Evolutionary conservation across 768 basidiomycete species (phyloP), one percentile per base, ranked within the genome.

Genomic region (Sistotremastrum niveocremeum): DNA sequence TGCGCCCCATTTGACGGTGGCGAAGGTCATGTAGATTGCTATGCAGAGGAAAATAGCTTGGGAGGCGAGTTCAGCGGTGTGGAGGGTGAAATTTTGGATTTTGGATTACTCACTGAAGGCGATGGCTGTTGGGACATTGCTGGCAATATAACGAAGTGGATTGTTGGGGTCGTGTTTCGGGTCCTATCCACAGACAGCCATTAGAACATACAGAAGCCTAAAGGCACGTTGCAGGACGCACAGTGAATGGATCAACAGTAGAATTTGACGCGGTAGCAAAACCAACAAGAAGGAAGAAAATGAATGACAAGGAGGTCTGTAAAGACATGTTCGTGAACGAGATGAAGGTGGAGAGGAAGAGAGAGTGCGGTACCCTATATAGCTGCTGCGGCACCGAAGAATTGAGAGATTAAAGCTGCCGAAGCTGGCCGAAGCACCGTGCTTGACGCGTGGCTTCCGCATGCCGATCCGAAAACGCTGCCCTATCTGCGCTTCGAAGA

Each of bases 401-500:
- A 31, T 20, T n/a, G 38, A 9, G 29, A 30, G 7, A 20, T 5
- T 32, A 41, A 30, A 7, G 8, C 33, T 5, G 37, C 4, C 20
- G 34, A 29, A 9, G 9, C 46, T 44, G 34, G 44, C 47, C 42
- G 47, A n/a, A 48, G 42, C 28, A 43, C n/a, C 12, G 42, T 48
- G 30, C 39, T 12, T 34, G 41, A 44, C 44, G 42, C 6, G 47
- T 48, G n/a, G 43, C 36, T 5, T 41, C 42, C 29, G 47, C 32
- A 81, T 84, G 82, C 72, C 77, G 3, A 74, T 71, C 10, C 72
- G 76, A 45, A 70, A 68, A 51, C 73, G 76, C 39, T 94, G 90
- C 57, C 69, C 75, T 0, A 72, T 81, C 20, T 95, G 91, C 57
- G 79, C 84, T 6, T 91, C 89, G 28, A 76, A 74, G 42, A 76